These are phyloP conservation scores for Trichoderma endophyticum DNA, from an alignment of 2,329 filamentous ascomycete genomes.

Conservation along the genomic window DNA sequence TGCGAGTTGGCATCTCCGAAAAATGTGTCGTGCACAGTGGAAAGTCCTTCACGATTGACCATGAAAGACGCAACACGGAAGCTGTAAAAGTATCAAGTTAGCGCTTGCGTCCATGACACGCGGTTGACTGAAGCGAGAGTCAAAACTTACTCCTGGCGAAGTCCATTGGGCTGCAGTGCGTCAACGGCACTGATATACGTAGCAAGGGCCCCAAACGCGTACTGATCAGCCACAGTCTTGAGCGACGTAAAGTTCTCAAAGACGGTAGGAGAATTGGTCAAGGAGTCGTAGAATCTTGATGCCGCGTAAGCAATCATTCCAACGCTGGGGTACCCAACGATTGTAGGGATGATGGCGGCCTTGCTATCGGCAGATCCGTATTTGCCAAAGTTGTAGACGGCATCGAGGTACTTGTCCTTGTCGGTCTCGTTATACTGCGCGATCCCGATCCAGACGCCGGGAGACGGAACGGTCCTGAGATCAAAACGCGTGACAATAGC, in stretches of 20 bases:
- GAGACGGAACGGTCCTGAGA: constrained; percentile 26
- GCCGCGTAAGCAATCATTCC: constrained; percentile 2
- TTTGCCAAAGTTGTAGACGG: constrained; percentile 1
- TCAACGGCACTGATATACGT: neutral
- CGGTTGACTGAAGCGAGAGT: neutral
- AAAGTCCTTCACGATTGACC: neutral
- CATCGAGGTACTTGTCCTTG: neutral
- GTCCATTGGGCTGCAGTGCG: constrained; percentile 1
- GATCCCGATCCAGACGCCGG: constrained; percentile 19
- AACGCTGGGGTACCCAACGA: neutral
- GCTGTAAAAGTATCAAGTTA: neutral
- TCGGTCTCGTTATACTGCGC: constrained; percentile 1
- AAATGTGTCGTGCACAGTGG: neutral
- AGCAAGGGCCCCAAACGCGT: constrained; percentile 1
- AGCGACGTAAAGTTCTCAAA: constrained; percentile 1
- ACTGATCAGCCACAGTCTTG: neutral
- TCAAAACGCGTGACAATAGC: constrained; percentile 35
- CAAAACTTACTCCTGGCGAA: constrained; percentile 3
- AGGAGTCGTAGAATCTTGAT: constrained; percentile 1
- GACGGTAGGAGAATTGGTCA: neutral
- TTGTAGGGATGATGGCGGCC: neutral
- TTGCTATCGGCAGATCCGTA: neutral
- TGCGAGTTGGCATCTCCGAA: neutral
- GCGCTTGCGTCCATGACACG: neutral
- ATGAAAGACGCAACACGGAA: constrained; percentile 1